Evolutionary conservation across 306 rosid genomes (phyloP).

Genomic region (Datisca glomerata): DNA sequence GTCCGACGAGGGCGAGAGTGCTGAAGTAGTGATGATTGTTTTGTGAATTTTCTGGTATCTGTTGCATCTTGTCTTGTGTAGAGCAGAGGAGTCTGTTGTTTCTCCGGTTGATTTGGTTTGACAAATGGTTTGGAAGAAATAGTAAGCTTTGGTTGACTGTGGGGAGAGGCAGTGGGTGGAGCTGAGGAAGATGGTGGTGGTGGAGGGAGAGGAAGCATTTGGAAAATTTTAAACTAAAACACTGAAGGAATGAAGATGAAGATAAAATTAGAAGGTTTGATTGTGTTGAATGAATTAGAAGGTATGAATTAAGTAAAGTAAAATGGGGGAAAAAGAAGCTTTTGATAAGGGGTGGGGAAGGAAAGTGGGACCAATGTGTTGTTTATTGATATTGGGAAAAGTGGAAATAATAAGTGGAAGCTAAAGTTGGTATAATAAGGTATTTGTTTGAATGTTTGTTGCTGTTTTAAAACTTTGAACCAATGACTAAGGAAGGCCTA

Average conservation of each 20-base stretch:
- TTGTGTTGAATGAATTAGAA: conserved; percentile 12
- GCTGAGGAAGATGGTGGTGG: conserved; percentile 12
- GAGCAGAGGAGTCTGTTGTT: conserved; percentile 12
- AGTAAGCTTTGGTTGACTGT: conserved; percentile 16
- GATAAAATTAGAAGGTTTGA: conserved; percentile 10
- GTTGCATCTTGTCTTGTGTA: conserved; percentile 10
- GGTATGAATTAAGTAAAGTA: conserved; percentile 20
- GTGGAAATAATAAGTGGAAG: too few relatives aligned
- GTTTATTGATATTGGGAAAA: conserved; percentile 31
- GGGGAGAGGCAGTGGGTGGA: conserved; percentile 12
- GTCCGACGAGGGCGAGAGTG: conserved; percentile 37
- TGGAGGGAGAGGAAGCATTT: conserved; percentile 29
- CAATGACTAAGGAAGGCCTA: too few relatives aligned
- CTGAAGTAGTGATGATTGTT: conserved; percentile 25
- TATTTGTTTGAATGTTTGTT: too few relatives aligned
- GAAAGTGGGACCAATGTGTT: conserved; percentile 37
- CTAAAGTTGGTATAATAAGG: too few relatives aligned
- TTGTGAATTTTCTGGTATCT: conserved; percentile 14
- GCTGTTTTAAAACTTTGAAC: too few relatives aligned
- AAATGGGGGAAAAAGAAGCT: conserved; percentile 30
- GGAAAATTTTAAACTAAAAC: conserved; percentile 6
- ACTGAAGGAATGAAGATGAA: conserved; percentile 7
- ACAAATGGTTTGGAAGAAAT: conserved; percentile 33
- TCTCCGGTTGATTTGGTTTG: conserved; percentile 22
- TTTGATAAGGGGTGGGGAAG: conserved; percentile 31